A percentile compares a stretch with the other conserved stretches of the same genome.
Evolutionary conservation across 2,329 filamentous ascomycete species (phyloP).

Genomic region (Dryadomyces quercus-mongolicae): DNA sequence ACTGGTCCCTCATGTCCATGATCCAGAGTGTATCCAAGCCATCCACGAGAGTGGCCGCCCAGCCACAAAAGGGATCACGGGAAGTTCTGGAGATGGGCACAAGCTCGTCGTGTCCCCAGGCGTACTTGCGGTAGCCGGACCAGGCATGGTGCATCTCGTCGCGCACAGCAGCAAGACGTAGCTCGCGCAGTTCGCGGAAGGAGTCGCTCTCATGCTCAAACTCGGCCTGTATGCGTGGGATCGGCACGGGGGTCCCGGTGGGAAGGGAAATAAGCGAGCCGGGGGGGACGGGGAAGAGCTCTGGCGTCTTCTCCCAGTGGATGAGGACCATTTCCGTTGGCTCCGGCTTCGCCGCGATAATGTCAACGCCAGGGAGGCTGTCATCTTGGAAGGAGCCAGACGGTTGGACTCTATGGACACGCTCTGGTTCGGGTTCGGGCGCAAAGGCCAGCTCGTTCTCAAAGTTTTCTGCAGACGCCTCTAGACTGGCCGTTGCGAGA

Average conservation of each 20-base stretch:
- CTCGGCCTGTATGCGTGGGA: slow-evolving; percentile 65
- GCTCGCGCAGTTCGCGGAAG: slow-evolving; percentile 48
- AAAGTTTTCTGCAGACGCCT: too few relatives aligned
- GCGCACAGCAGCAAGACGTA: slow-evolving; percentile 56
- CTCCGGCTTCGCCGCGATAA: slow-evolving; percentile 1
- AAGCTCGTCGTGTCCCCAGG: slow-evolving; percentile 82
- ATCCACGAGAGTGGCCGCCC: slow-evolving; percentile 82
- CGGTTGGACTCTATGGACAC: not conserved
- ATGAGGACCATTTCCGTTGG: not conserved
- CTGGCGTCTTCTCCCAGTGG: slow-evolving; percentile 63
- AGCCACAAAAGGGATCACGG: slow-evolving; percentile 79
- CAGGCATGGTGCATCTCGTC: slow-evolving; percentile 67
- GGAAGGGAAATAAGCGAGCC: slow-evolving; percentile 66
- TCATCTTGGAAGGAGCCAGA: not conserved
- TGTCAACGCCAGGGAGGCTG: not conserved
- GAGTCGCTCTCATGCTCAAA: slow-evolving; percentile 54
- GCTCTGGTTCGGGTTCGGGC: not conserved
- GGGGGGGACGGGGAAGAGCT: slow-evolving; percentile 64
- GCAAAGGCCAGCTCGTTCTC: too few relatives aligned
- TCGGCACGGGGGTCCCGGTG: slow-evolving; percentile 51
- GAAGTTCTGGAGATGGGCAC: slow-evolving; percentile 55
- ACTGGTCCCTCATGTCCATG: slow-evolving; percentile 67
- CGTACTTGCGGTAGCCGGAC: slow-evolving; percentile 66
- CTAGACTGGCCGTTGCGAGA: too few relatives aligned
- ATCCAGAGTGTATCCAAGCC: slow-evolving; percentile 77